phyloP scores from a whole-genome alignment of 1,284 basidiomycete species.

The Puccinia polysora region DNA sequence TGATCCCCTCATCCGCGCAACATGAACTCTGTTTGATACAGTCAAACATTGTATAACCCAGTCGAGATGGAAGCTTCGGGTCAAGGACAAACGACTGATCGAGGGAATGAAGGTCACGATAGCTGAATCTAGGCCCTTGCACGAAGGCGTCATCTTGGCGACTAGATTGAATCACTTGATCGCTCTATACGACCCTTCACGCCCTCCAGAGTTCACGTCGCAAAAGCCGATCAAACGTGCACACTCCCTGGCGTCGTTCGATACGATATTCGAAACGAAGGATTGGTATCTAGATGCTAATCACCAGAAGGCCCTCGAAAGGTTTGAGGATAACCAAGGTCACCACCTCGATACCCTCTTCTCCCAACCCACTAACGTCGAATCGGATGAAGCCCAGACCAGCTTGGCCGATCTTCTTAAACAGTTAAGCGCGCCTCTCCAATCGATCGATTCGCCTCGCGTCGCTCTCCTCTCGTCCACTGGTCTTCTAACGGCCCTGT shows the following conservation, averaged over 20 bases:
- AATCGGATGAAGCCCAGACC: background rate
- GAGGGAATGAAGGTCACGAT: slow-evolving; percentile 26
- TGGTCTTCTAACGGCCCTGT: too few species aligned
- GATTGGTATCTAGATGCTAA: slow-evolving; percentile 23
- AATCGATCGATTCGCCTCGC: background rate
- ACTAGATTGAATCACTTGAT: slow-evolving; percentile 30
- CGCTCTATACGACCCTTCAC: background rate
- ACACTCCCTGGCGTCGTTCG: background rate
- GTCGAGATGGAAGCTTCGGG: slow-evolving; percentile 1
- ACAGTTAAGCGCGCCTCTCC: background rate
- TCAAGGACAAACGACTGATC: background rate
- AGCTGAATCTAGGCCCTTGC: slow-evolving; percentile 26
- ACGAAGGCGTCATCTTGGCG: slow-evolving; percentile 38
- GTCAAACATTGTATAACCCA: slow-evolving; percentile 21
- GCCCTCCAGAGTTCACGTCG: background rate
- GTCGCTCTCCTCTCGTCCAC: too few species aligned
- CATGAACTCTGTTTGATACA: too few species aligned
- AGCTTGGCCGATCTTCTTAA: slow-evolving; percentile 27
- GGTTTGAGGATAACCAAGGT: background rate
- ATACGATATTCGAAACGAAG: slow-evolving; percentile 5
- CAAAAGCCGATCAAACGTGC: background rate
- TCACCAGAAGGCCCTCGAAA: slow-evolving; percentile 17
- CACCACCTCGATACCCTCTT: background rate
- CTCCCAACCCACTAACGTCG: background rate
- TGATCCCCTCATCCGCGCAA: too few species aligned